phyloP scores from a whole-genome alignment of 352 stramenopile genomes.

The Globisporangium cystogenes region DNA sequence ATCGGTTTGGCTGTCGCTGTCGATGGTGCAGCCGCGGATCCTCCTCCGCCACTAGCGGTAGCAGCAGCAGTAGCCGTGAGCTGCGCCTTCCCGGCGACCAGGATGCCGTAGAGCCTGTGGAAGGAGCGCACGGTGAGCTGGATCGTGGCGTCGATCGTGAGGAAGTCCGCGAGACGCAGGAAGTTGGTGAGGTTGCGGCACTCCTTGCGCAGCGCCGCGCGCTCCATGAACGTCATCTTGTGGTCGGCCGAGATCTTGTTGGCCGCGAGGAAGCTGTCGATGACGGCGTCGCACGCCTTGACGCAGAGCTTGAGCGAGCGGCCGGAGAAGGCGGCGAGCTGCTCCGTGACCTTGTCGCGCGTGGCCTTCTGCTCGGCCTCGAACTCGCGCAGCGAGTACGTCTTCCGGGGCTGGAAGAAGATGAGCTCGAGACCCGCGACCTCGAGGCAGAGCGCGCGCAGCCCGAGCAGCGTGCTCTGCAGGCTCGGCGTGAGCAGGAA shows the following conservation, averaged over 20 bases:
- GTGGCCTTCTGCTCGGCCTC: slow-evolving; percentile 61
- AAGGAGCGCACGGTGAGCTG: slow-evolving; percentile 84
- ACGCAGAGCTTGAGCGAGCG: slow-evolving; percentile 81
- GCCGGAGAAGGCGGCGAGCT: slow-evolving; percentile 55
- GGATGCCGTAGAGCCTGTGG: slow-evolving; percentile 42
- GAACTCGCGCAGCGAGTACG: slow-evolving; percentile 82
- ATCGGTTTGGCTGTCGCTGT: neutral
- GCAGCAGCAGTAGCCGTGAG: neutral
- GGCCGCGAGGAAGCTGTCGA: slow-evolving; percentile 86
- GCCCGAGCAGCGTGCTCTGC: slow-evolving; percentile 65
- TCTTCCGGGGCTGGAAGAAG: slow-evolving; percentile 55
- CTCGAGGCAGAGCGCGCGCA: slow-evolving; percentile 73
- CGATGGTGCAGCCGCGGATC: neutral
- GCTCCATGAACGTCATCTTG: slow-evolving; percentile 97
- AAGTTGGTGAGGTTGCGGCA: slow-evolving; percentile 92
- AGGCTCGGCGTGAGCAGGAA: slow-evolving; percentile 89
- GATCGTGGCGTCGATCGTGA: slow-evolving; percentile 87
- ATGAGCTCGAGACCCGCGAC: slow-evolving; percentile 66
- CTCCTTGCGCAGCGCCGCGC: slow-evolving; percentile 87
- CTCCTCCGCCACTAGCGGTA: neutral
- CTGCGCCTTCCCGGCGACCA: slow-evolving; percentile 44
- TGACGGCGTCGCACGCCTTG: slow-evolving; percentile 88
- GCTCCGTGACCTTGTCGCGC: slow-evolving; percentile 40
- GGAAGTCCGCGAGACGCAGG: slow-evolving; percentile 88
- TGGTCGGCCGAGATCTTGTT: slow-evolving; percentile 93